Conservation (phyloP, 495 filamentous ascomycete species). For the Lophiotrema nucula region DNA sequence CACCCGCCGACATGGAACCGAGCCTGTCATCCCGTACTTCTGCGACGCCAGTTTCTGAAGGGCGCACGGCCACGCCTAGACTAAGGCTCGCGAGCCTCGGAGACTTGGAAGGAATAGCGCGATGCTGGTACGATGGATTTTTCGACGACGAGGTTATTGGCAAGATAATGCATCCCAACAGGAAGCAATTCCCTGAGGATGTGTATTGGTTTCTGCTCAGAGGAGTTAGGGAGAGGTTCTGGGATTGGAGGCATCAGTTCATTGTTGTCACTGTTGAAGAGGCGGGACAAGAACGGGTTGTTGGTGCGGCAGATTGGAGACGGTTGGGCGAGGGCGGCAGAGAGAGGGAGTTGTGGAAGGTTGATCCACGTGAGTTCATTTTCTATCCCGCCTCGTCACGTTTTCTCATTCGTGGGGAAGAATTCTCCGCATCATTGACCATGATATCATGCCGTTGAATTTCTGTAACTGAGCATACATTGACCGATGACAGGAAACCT, state of each 20-base stretch:
- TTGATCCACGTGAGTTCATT: conserved; percentile 17
- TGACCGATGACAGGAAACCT: conserved; percentile 15
- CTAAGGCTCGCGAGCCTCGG: conserved; percentile 3
- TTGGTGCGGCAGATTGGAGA: conserved; percentile 26
- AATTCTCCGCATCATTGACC: too few species aligned
- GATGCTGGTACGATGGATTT: conserved; percentile 17
- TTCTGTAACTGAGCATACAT: too few species aligned
- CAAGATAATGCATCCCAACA: conserved; percentile 28
- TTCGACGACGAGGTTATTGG: conserved; percentile 30
- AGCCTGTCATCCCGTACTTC: too few species aligned
- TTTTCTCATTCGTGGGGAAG: neutral
- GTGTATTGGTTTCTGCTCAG: conserved; percentile 21
- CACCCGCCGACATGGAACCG: too few species aligned
- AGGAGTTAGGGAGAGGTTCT: conserved; percentile 19
- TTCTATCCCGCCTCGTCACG: neutral
- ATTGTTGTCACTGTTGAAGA: conserved; percentile 6
- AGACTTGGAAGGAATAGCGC: conserved; percentile 18
- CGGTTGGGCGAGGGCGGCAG: conserved; percentile 18
- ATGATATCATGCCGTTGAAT: too few species aligned
- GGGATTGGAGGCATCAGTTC: conserved; percentile 24
- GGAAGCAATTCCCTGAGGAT: conserved; percentile 20
- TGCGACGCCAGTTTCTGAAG: too few species aligned
- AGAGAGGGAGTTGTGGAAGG: neutral
- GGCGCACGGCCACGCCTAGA: too few species aligned
- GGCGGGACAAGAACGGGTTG: conserved; percentile 14